Conservation (phyloP, 2,329 filamentous ascomycete species). For the Penicillium sclerotigenum region DNA sequence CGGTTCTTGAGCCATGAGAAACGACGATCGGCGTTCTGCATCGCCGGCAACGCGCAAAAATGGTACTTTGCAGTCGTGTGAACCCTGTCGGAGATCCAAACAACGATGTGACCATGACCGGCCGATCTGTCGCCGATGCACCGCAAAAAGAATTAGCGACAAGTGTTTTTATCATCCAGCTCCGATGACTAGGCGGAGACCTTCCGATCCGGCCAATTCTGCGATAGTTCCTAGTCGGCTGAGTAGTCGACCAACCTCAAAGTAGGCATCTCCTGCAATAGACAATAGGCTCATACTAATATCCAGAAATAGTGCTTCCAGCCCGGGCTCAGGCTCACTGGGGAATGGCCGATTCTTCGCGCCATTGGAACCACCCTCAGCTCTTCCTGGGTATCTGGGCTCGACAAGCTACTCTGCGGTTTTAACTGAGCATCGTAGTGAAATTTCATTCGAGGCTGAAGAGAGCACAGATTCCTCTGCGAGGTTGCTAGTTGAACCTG, state of each 20-base stretch:
- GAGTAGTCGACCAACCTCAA: slow-evolving; percentile 23
- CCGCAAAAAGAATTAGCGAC: slow-evolving; percentile 28
- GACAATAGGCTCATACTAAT: slow-evolving; percentile 2
- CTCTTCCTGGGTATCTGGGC: slow-evolving; percentile 34
- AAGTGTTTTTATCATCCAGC: slow-evolving; percentile 40
- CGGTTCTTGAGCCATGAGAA: slow-evolving; percentile 13
- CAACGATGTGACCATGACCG: slow-evolving; percentile 37
- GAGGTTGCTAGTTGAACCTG: slow-evolving; percentile 24
- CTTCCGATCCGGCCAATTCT: slow-evolving; percentile 10
- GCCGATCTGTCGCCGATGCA: slow-evolving; percentile 35
- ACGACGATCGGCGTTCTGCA: slow-evolving; percentile 20
- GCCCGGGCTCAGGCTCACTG: slow-evolving; percentile 23
- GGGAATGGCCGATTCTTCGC: slow-evolving; percentile 19
- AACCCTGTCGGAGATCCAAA: slow-evolving; percentile 40
- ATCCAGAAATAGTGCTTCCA: slow-evolving; percentile 20
- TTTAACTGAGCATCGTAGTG: slow-evolving; percentile 33
- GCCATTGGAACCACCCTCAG: slow-evolving; percentile 24
- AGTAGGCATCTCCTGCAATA: slow-evolving; percentile 13
- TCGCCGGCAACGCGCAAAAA: slow-evolving; percentile 35
- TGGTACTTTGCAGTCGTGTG: slow-evolving; percentile 37
- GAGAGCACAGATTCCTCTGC: slow-evolving; percentile 18
- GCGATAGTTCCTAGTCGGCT: slow-evolving; percentile 13
- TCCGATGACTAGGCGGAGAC: slow-evolving; percentile 36
- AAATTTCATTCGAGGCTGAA: slow-evolving; percentile 34
- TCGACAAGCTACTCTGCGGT: slow-evolving; percentile 37